Conservation (phyloP, 345 rosid genomes). For the Lepidium africanum region DNA sequence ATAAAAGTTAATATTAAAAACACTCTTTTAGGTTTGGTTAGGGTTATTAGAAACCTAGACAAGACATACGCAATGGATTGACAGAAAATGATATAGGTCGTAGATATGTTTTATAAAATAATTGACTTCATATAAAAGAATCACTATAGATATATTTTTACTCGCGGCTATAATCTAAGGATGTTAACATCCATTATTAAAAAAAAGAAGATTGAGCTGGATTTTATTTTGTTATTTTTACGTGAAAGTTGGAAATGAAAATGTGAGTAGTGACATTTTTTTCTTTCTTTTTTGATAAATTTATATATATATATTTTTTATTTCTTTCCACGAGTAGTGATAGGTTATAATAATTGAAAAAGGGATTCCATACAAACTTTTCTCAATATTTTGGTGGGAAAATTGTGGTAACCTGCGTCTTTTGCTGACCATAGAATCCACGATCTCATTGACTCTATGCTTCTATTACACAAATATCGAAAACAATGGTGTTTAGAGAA, state of each 20-base stretch:
- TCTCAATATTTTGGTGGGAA: constrained; percentile 14
- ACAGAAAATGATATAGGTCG: neutral
- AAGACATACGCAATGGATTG: neutral
- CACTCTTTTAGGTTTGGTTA: too few species aligned
- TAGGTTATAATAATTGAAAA: constrained; percentile 19
- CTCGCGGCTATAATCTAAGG: neutral
- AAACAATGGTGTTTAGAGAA: constrained; percentile 6
- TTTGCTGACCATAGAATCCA: constrained; percentile 33
- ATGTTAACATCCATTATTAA: neutral
- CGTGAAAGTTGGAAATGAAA: neutral
- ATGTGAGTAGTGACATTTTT: neutral
- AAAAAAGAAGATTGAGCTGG: neutral
- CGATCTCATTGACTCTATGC: constrained; percentile 25
- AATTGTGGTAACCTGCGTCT: constrained; percentile 24
- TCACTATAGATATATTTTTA: neutral
- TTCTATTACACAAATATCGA: neutral
- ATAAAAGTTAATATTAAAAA: too few species aligned
- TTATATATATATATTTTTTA: too few species aligned
- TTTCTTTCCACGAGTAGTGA: constrained; percentile 4
- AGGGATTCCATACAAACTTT: constrained; percentile 9
- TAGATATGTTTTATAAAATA: neutral
- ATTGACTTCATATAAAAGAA: neutral
- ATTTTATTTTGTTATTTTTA: neutral
- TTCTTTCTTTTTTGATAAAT: too few species aligned
- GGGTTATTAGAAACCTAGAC: neutral